Base-by-base conservation (phyloP, 176 grass and related monocot species). In the Miscanthus lutarioriparius region DNA sequence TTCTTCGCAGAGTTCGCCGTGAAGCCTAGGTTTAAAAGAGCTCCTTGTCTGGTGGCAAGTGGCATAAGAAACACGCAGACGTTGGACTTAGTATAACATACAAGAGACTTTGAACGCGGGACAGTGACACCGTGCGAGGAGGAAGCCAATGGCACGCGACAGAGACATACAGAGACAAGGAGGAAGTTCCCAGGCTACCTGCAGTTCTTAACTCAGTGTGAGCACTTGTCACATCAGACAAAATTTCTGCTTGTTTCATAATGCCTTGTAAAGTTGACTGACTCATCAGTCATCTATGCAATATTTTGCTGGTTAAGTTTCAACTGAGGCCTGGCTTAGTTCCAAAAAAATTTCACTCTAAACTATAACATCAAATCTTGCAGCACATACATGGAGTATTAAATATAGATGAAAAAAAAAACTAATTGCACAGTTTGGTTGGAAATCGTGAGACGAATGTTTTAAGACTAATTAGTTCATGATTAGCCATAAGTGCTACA, bases 211-310 rank as follows among this genome's bases (percentile, higher is more conserved):
- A 19, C 13, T 8, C 45, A 54, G 47, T 69, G 65, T 56, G 65
- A 81, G 54, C 79, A 28, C 47, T 56, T 81, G 79, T 81, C 79
- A 70, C 66, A 40, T 81, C 79, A 81, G 47, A 70, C 30, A 56
- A 71, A 72, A 30, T n/a, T 11, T 22, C 8, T 22, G 10, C 5
- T 73, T 3, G 1, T 62, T 72, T 62, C 67, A 28, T 39, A 26
- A 67, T 40, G 12, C 36, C 49, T 15, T 58, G 73, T 32, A 11
- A 6, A n/a, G n/a, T 69, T 85, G 83, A 85, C 74, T 26, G 38
- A 23, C 80, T 74, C 56, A 23, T 9, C 14, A 38, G 40, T 30
- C 67, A 44, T 32, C 37, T 44, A 28, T 4, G 33, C 12, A 28
- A 65, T 53, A 37, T 38, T 51, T 66, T 28, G 1, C 15, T 67